Conservation (phyloP, 2,329 filamentous ascomycete species). For the Westerdykella sp. region DNA sequence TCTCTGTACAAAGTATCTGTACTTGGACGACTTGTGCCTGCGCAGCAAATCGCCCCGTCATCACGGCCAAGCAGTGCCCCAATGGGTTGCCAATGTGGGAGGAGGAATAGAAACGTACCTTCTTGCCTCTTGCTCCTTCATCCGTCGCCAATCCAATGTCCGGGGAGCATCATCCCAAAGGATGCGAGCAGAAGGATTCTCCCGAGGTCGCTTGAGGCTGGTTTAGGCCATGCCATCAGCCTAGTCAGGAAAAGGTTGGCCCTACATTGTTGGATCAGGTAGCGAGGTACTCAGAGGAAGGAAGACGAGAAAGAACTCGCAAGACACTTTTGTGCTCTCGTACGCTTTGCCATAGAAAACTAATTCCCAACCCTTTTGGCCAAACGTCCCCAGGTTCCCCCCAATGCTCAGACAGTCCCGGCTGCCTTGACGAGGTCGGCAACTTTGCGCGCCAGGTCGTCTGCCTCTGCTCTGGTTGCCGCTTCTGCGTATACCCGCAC, state of each 20-base stretch:
- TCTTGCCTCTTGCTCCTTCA: background rate
- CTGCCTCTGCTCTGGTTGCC: conserved; percentile 78
- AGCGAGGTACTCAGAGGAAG: too few species aligned
- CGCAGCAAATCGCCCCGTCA: conserved; percentile 2
- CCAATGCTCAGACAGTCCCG: conserved; percentile 16
- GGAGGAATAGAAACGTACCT: background rate
- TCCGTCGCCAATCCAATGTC: too few species aligned
- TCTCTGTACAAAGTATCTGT: conserved; percentile 22
- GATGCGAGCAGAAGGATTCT: too few species aligned
- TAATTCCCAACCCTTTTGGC: background rate
- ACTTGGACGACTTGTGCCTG: too few species aligned
- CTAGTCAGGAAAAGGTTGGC: too few species aligned
- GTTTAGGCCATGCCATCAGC: too few species aligned
- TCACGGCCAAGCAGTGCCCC: conserved; percentile 1
- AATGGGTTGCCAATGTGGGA: background rate
- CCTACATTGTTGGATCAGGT: too few species aligned
- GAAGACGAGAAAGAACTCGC: too few species aligned
- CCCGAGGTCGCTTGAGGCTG: too few species aligned
- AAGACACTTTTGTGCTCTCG: background rate
- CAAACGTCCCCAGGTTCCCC: background rate
- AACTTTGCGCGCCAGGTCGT: conserved; percentile 82
- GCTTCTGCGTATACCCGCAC: conserved; percentile 96
- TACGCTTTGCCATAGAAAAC: background rate
- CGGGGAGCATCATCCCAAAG: too few species aligned
- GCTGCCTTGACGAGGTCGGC: conserved; percentile 60